Percentiles rank a stretch among this genome's conserved stretches.
Conservation (phyloP, 768 basidiomycete species). For the Auricularia auricula-judae region DNA sequence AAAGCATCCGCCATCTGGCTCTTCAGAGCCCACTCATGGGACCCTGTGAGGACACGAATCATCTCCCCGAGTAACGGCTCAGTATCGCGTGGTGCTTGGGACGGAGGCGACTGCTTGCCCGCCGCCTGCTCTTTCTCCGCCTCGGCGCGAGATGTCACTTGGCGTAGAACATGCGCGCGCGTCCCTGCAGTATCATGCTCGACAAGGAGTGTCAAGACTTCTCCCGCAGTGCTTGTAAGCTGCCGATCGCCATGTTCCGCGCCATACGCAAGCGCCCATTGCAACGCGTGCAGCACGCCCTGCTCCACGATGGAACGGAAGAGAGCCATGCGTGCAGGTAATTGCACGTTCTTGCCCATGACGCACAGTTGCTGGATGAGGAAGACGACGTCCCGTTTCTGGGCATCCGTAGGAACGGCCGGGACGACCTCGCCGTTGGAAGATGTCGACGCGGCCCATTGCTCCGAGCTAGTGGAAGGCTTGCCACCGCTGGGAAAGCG, state of each 20-base stretch:
- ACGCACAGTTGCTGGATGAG: constrained; percentile 86
- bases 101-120: constrained; percentile 31
- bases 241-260: constrained; percentile 41
- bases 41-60: constrained; percentile 66
- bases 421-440: background rate
- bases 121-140: constrained; percentile 50
- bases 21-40: constrained; percentile 77
- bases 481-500: background rate
- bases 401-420: constrained; percentile 29
- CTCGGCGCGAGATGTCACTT: constrained; percentile 45
- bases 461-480: background rate
- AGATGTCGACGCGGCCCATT: background rate
- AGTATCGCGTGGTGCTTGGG: constrained; percentile 34
- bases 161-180: constrained; percentile 73
- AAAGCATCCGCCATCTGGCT: constrained; percentile 85
- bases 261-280: constrained; percentile 75
- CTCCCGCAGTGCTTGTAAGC: constrained; percentile 76
- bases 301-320: constrained; percentile 83
- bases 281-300: constrained; percentile 81
- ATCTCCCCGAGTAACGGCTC: constrained; percentile 68
- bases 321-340: constrained; percentile 71
- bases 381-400: constrained; percentile 67
- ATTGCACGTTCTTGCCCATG: constrained; percentile 95
- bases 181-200: constrained; percentile 90
- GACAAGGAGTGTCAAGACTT: constrained; percentile 71